Evolutionary conservation across 2,329 filamentous ascomycete species (phyloP).

Genomic region (Colletotrichum godetiae): DNA sequence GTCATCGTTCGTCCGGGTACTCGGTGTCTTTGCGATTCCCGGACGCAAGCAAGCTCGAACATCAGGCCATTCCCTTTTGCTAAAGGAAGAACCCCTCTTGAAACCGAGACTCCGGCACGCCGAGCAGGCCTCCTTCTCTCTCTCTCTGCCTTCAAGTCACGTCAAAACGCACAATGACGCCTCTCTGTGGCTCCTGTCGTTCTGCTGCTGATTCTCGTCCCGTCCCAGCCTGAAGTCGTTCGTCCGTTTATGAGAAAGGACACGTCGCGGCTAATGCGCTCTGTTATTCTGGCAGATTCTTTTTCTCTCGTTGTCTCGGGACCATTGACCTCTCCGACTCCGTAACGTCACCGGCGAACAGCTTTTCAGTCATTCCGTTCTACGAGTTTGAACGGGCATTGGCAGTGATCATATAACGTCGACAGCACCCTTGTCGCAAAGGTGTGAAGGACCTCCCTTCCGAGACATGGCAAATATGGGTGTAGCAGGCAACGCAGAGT

Average conservation of each 20-base stretch:
- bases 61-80: neutral
- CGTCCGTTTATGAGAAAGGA: conserved; percentile 3
- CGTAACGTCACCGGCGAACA: conserved; percentile 1
- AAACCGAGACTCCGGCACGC: conserved; percentile 9
- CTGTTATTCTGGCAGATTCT: conserved; percentile 30
- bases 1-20: neutral
- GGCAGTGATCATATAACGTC: neutral
- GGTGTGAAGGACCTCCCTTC: too few species aligned
- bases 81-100: neutral
- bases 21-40: conserved; percentile 7
- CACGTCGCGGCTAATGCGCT: conserved; percentile 22
- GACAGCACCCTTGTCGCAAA: neutral
- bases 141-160: neutral
- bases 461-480: neutral
- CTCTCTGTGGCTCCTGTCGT: neutral
- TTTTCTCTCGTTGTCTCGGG: conserved; percentile 16
- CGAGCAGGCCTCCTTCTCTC: neutral
- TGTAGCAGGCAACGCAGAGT: neutral
- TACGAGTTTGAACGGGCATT: neutral
- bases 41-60: neutral
- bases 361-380: neutral
- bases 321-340: conserved; percentile 28
- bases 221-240: conserved; percentile 4
- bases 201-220: neutral
- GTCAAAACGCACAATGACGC: conserved; percentile 10